A percentile compares a stretch with the other conserved stretches of the same genome.
Evolutionary conservation across 2,329 filamentous ascomycete genomes (phyloP).

Genomic region (Verticillium klebahnii): DNA sequence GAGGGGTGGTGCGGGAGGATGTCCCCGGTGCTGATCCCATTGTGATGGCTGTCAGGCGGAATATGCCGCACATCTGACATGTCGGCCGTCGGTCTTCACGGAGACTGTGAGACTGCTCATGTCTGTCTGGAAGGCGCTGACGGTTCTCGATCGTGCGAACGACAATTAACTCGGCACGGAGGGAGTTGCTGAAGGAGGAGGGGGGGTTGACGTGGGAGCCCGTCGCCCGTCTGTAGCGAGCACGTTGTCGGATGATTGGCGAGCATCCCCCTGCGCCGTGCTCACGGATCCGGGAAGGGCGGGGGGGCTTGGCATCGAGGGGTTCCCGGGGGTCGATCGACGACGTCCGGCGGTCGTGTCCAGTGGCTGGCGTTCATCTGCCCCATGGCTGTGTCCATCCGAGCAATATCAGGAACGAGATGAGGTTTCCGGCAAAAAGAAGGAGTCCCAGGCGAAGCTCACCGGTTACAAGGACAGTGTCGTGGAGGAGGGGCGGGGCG

Average conservation of each 20-base stretch:
- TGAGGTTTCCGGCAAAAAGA: background rate
- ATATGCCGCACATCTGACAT: too few relatives aligned
- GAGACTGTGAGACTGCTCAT: too few relatives aligned
- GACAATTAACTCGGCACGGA: background rate
- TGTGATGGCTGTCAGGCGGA: background rate
- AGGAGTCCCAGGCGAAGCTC: background rate
- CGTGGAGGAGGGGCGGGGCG: background rate
- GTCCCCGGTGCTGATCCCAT: background rate
- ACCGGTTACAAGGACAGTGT: background rate
- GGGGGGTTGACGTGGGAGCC: background rate
- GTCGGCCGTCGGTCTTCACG: too few relatives aligned
- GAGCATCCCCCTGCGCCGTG: conserved; percentile 1
- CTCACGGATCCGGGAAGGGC: background rate
- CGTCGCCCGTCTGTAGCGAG: background rate
- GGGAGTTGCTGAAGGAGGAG: background rate
- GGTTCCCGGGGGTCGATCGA: background rate
- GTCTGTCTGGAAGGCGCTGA: background rate
- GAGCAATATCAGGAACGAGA: background rate
- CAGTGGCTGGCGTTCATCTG: conserved; percentile 3
- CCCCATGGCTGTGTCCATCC: background rate
- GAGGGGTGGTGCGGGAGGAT: background rate
- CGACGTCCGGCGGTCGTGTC: background rate
- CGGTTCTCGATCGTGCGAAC: background rate
- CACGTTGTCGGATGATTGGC: conserved; percentile 16
- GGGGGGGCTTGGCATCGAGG: conserved; percentile 5